Percentiles rank a stretch among this genome's conserved stretches.
phyloP scores from a whole-genome alignment of 257 asterid genomes.

The Fraxinus quadrangulata region DNA sequence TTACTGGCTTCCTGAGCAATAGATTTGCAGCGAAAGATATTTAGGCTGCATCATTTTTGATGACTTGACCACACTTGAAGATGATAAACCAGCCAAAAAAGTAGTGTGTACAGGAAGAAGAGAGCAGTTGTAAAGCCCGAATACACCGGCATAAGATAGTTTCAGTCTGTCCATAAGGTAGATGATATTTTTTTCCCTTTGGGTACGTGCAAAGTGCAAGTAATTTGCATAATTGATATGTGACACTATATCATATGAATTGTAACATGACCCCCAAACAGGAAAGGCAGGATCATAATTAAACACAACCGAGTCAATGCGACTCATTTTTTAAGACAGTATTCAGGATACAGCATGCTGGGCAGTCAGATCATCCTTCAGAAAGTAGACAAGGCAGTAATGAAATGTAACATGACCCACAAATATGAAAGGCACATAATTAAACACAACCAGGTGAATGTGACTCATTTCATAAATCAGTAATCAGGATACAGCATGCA shows the following conservation, averaged over 20 bases:
- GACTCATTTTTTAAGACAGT: too few relatives aligned
- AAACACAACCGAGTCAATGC: neutral
- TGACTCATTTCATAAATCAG: neutral
- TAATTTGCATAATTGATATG: neutral
- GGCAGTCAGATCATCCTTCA: slow-evolving; percentile 59
- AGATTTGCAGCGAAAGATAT: too few relatives aligned
- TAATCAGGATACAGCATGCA: slow-evolving; percentile 50
- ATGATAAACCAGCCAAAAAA: neutral
- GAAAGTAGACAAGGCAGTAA: slow-evolving; percentile 75
- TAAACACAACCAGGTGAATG: neutral
- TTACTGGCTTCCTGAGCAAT: neutral
- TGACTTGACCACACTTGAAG: neutral
- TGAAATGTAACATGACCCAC: too few relatives aligned
- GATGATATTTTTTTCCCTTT: neutral
- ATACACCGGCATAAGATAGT: neutral
- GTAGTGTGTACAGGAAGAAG: neutral
- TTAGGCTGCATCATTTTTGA: neutral
- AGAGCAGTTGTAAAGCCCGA: neutral
- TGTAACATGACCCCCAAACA: neutral
- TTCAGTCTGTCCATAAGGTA: neutral
- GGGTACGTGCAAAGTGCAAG: neutral
- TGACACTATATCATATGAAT: neutral
- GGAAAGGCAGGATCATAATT: neutral
- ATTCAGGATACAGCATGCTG: slow-evolving; percentile 48
- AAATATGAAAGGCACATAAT: neutral